Percentiles rank a stretch among this genome's conserved stretches.
Evolutionary conservation across 2,329 filamentous ascomycete species (phyloP).

Genomic region (Cylindrodendrum hubeiense): DNA sequence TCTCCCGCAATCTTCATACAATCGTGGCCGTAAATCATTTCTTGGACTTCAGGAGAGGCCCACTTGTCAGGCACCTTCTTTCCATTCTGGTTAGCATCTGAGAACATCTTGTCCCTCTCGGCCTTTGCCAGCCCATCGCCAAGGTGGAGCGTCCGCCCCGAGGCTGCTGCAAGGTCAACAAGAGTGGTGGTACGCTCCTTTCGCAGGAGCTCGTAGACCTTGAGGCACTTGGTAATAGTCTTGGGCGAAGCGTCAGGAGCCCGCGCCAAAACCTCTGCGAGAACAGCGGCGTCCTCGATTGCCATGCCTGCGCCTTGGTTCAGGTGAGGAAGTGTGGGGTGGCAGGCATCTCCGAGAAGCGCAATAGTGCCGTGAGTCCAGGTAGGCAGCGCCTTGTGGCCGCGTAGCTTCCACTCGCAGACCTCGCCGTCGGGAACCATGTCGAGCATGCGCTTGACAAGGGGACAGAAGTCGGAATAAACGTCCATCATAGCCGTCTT

Average conservation of each 20-base stretch:
- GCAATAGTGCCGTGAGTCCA: slow-evolving; percentile 70
- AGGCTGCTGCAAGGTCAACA: slow-evolving; percentile 66
- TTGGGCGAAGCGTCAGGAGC: slow-evolving; percentile 52
- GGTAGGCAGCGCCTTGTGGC: slow-evolving; percentile 66
- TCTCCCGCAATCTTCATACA: slow-evolving; percentile 66
- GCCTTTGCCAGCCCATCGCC: slow-evolving; percentile 67
- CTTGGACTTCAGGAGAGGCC: slow-evolving; percentile 76
- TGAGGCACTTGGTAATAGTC: slow-evolving; percentile 62
- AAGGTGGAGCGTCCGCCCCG: slow-evolving; percentile 65
- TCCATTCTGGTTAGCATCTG: slow-evolving; percentile 61
- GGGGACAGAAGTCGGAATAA: slow-evolving; percentile 71
- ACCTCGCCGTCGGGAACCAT: slow-evolving; percentile 72
- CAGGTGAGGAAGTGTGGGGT: slow-evolving; percentile 75
- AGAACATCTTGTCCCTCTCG: slow-evolving; percentile 68
- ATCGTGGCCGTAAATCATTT: slow-evolving; percentile 73
- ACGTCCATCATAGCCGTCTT: slow-evolving; percentile 73
- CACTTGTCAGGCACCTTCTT: slow-evolving; percentile 73
- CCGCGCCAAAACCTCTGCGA: slow-evolving; percentile 65
- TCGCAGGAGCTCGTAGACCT: slow-evolving; percentile 67
- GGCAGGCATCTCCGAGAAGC: slow-evolving; percentile 74
- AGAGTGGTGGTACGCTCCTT: slow-evolving; percentile 66
- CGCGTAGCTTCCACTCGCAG: slow-evolving; percentile 74
- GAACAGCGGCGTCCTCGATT: slow-evolving; percentile 73
- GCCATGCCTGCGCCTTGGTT: slow-evolving; percentile 76
- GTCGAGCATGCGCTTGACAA: slow-evolving; percentile 69